These are phyloP conservation scores for Tricholoma flavovirens DNA, from an alignment of 768 basidiomycete species.

Conservation along the genomic window DNA sequence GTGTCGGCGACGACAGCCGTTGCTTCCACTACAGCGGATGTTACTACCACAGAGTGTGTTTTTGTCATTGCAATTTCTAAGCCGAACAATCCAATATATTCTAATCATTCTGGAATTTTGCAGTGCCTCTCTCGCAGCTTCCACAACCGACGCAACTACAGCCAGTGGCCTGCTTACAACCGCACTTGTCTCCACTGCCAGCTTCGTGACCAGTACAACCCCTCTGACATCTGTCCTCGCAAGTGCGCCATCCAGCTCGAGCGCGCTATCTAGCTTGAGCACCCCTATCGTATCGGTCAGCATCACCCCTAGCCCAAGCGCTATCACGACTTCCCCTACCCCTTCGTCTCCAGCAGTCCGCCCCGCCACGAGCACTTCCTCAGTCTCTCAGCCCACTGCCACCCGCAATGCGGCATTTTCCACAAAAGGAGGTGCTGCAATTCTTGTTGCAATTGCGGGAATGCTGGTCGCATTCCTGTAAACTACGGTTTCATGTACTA, in stretches of 20 bases:
- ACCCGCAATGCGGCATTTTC: neutral
- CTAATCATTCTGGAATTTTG: neutral
- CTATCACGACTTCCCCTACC: neutral
- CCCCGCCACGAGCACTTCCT: neutral
- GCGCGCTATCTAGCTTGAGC: neutral
- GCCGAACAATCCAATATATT: neutral
- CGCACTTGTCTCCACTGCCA: neutral
- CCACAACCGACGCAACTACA: neutral
- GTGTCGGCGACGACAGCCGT: neutral
- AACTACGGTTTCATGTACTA: no score
- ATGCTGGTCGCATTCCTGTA: neutral
- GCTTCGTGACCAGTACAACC: neutral
- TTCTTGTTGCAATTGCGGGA: neutral
- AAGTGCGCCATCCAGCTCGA: no score
- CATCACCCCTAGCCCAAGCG: neutral
- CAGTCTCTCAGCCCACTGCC: neutral
- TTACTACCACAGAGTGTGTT: neutral
- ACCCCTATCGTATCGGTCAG: neutral
- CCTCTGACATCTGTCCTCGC: neutral
- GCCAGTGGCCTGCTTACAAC: neutral
- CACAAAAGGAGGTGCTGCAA: neutral
- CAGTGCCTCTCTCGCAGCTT: neutral
- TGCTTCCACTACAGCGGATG: neutral
- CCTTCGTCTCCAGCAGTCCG: neutral
- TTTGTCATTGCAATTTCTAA: neutral